Percentiles rank a stretch among this genome's conserved stretches.
phyloP scores from a whole-genome alignment of 768 basidiomycete species.

The Trichaptum fuscoviolaceum region DNA sequence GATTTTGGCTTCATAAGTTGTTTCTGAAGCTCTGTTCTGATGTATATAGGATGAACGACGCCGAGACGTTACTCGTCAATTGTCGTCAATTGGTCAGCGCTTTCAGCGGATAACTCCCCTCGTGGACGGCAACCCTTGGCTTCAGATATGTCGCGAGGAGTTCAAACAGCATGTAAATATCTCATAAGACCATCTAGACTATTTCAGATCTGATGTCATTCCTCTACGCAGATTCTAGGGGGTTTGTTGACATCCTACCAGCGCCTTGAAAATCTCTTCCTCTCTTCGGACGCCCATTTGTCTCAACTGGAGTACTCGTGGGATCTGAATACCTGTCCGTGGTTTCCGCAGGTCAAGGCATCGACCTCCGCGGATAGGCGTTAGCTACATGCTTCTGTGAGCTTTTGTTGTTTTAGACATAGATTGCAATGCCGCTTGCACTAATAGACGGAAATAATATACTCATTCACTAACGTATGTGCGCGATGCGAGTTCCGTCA shows the following conservation, averaged over 20 bases:
- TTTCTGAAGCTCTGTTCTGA: not conserved
- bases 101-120: not conserved
- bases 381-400: not conserved
- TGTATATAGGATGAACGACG: not conserved
- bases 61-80: not conserved
- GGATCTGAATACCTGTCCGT: not conserved
- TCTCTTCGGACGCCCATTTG: not conserved
- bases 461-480: not conserved
- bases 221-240: not conserved
- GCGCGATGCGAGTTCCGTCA: not conserved
- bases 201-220: not conserved
- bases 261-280: not conserved
- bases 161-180: not conserved
- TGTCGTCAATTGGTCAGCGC: not conserved
- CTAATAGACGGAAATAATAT: not conserved
- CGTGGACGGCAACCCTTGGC: not conserved
- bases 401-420: not conserved
- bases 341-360: not conserved
- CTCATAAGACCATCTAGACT: not conserved
- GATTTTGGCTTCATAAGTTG: not conserved
- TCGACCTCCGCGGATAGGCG: not conserved
- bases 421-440: not conserved
- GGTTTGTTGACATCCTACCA: not conserved
- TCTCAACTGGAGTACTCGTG: not conserved
- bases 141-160: not conserved